Evolutionary conservation across 176 grass and related monocot species (phyloP), one percentile per base, ranked within the genome.

Genomic region (Tuctoria greenei): DNA sequence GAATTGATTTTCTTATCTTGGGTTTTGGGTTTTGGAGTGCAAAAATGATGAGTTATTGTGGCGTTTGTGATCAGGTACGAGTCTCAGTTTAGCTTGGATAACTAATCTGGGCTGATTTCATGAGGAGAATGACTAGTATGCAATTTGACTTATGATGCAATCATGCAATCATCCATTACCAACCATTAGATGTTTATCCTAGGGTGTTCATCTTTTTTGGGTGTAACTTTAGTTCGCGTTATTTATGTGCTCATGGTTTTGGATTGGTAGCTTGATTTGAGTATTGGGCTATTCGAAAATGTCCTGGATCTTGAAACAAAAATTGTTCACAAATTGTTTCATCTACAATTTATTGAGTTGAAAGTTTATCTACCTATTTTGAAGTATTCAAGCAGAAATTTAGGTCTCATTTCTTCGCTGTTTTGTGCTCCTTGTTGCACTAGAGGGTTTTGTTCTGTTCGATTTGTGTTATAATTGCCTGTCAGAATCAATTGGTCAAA

Each of bases 1-100:
- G 37, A 78, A 78, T 72, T 57, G 74, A 59, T 25, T 72, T 26
- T 64, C 26, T 31, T 2, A 25, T 77, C 64, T 72, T 64, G 56
- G 10, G 24, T 18, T 84, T 70, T 56, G 46, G 37, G 31, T 24
- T 57, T 23, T 10, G 2, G 31, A 31, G 31, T 31, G 31, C 31
- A 31, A 31, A 31, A 44, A 31, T n/a, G n/a, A 59, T 59, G 37
- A 62, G 35, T 34, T 62, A 73, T 21, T 49, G 5, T 42, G n/a
- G 10, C 4, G 52, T 38, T 60, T 77, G 68, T 15, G 64, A 38
- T 38, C 42, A 61, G 67, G 42, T 59, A 8, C 28, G 6, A 10
- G 10, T 17, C 47, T 27, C 16, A 17, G 61, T 34, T 77, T 61
- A 28, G 42, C 42, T 67, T 61, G 55, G 6, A 1, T 11, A 47